Evolutionary conservation across 208 protist genomes (phyloP), one percentile per base, ranked within the genome.

Genomic region (Wallacemonas sp.): DNA sequence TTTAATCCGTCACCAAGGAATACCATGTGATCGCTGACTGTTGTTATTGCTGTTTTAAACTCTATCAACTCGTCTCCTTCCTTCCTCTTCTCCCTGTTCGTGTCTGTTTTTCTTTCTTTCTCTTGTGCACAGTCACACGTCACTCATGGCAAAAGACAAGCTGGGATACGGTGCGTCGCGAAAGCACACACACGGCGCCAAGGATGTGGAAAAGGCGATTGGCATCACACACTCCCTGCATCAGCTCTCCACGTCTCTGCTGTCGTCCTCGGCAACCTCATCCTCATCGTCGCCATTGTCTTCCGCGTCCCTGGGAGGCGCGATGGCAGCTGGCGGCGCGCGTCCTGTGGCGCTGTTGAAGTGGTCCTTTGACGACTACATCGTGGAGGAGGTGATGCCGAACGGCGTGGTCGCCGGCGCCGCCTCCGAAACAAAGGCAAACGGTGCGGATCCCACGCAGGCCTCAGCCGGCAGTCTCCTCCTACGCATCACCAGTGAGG

Each of bases 321-420:
- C 6, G 9, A 6, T 6, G 6, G 36, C 36, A 41, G 36, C 36
- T 41, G 52, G 19, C n/a, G n/a, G n/a, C 21, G 46, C 56, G 60
- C 78, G 89, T 0, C 74, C 86, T 1, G 72, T 74, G 12, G 89
- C 76, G 1, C 70, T 95, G 23, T 70, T 95, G 61, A 95, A 95
- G 72, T 95, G 89, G 86, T 75, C 89, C 14, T 95, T 92, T 65
- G 89, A 95, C 49, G 89, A 95, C 61, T 87, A 80, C 54, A 65
- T 88, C 41, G 80, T 95, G 23, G 74, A 91, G 61, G 85, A 95
- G 55, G 52, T 78, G 47, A 68, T 91, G 19, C 74, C 83, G 4
- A 55, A 61, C 29, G 49, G 61, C 9, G 49, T 81, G 30, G 11
- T 58, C 1, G 23, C 47, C 0, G 36, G n/a, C n/a, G n/a, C n/a